Evolutionary conservation across 2,329 filamentous ascomycete genomes (phyloP), one percentile per base, ranked within the genome.

Genomic region (Aspergillus neoniger): DNA sequence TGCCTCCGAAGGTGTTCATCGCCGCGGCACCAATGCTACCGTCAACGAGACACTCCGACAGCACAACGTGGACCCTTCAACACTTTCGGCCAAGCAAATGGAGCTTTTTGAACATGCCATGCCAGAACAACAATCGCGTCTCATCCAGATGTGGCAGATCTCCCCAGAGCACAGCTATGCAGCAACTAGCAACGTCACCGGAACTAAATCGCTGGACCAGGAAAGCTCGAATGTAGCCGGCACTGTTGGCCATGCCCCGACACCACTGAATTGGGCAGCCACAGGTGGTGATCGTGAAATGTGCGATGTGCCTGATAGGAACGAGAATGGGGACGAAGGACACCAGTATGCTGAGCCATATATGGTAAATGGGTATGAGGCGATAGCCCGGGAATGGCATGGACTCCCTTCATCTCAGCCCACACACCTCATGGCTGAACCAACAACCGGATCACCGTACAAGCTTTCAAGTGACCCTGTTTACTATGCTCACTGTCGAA

Each of bases 141-240:
- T 96, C 15, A 82, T 96, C 41, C 89, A 96, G 74, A 86, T 96
- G 15, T 96, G 92, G 92, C 88, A 86, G 61, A 91, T 93, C 66
- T 91, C 87, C 60, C 91, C 91, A 43, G 61, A 56, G 58, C 54
- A 50, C 44, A 53, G 55, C 55, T 28, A 53, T 50, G 54, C 43
- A 65, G 38, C 69, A 69, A 38, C 32, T 9, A 43, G 21, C 10
- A 17, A 17, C 32, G 17, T 30, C 23, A 9, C 5, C 38, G 12
- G 47, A 47, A 48, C 6, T 9, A 30, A 15, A 44, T 17, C 9
- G 3, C 28, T 30, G 28, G 10, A 30, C 28, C 28, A 30, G 15
- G 38, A 28, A 44, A 19, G 8, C 10, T 19, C 39, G 5, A 10
- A 28, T 43, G 10, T 28, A 17, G 10, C 39, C 30, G 9, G 25